These are phyloP conservation scores for Clavulina sp. DNA, from an alignment of 768 basidiomycete genomes.

Conservation along the genomic window DNA sequence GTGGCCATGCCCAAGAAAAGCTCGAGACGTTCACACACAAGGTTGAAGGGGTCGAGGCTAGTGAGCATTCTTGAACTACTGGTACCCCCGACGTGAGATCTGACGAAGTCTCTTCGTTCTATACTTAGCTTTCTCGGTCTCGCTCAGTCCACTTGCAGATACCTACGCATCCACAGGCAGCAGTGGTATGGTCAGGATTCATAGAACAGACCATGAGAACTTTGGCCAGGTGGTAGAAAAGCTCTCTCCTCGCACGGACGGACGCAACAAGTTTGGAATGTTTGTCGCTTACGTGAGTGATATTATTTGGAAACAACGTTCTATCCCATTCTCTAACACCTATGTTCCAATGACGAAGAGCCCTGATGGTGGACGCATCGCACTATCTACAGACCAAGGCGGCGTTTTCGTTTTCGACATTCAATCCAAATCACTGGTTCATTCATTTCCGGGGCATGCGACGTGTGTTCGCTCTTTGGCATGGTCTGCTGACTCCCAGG, in stretches of 20 bases:
- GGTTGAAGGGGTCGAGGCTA: slow-evolving; percentile 41
- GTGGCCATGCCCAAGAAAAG: slow-evolving; percentile 40
- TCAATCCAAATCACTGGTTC: slow-evolving; percentile 42
- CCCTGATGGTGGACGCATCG: slow-evolving; percentile 70
- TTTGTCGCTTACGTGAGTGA: slow-evolving; percentile 45
- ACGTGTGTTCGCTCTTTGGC: slow-evolving; percentile 75
- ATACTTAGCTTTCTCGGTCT: slow-evolving; percentile 62
- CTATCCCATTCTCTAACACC: neutral
- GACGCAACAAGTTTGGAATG: slow-evolving; percentile 65
- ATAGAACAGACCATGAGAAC: slow-evolving; percentile 45
- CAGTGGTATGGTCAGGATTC: slow-evolving; percentile 53
- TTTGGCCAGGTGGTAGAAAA: slow-evolving; percentile 48
- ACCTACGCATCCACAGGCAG: slow-evolving; percentile 61
- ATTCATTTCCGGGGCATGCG: slow-evolving; percentile 73
- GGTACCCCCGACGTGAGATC: slow-evolving; percentile 1
- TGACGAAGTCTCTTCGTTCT: slow-evolving; percentile 5
- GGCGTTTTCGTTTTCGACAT: slow-evolving; percentile 77
- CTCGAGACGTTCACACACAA: slow-evolving; percentile 59
- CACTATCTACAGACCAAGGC: slow-evolving; percentile 71
- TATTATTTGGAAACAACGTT: neutral
- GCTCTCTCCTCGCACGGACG: slow-evolving; percentile 30
- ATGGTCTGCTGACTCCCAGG: slow-evolving; percentile 82
- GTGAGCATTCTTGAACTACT: slow-evolving; percentile 24
- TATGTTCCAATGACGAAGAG: slow-evolving; percentile 32
- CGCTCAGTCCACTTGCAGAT: slow-evolving; percentile 54